Evolutionary conservation across 73 alveolate species (phyloP).

Genomic region (Paramecium pentaurelia): DNA sequence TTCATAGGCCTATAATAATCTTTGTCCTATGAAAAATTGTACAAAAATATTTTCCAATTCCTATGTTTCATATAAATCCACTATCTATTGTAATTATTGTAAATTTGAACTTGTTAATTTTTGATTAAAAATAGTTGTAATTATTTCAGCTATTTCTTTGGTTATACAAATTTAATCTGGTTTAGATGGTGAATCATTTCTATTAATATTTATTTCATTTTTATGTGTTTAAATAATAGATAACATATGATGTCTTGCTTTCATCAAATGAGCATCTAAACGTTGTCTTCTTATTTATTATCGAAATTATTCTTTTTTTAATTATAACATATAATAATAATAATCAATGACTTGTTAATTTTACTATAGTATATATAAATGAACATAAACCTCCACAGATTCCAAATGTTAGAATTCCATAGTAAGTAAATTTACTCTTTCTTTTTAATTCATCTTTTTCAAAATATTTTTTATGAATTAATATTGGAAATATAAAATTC

Average conservation of each 20-base stretch:
- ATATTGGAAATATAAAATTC: background rate
- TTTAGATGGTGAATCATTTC: background rate
- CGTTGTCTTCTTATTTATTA: background rate
- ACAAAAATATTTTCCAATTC: background rate
- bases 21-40: background rate
- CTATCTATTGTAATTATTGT: background rate
- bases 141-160: background rate
- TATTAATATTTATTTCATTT: background rate
- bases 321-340: background rate
- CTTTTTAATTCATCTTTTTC: background rate
- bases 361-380: constrained; percentile 12
- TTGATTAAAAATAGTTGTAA: background rate
- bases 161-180: background rate
- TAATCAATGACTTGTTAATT: background rate
- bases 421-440: background rate
- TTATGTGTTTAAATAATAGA: background rate
- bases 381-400: constrained; percentile 24
- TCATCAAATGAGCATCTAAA: background rate
- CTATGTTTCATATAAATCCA: background rate
- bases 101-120: background rate
- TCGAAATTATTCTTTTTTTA: background rate
- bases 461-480: background rate
- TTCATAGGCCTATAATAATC: background rate
- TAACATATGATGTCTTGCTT: background rate
- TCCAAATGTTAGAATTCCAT: background rate